Base-by-base conservation (phyloP, 2,329 filamentous ascomycete genomes). In the Sporothrix euskadiensis region DNA sequence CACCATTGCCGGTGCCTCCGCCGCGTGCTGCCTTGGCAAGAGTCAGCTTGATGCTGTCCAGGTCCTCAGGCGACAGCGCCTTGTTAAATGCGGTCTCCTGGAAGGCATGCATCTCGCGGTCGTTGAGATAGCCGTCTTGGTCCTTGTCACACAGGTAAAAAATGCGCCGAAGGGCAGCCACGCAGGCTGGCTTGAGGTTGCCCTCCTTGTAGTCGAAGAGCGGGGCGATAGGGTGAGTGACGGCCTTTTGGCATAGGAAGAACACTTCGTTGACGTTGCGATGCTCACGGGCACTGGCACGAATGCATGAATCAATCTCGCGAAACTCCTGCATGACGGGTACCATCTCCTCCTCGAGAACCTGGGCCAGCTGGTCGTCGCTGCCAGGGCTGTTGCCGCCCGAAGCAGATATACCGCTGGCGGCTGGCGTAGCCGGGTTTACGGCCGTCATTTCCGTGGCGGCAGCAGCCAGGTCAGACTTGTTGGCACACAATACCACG, bases 311-410 rank as follows among this genome's bases (percentile, higher is more conserved):
- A 81, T 99, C 96, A 76, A 99, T 98, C 82, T 98, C 96, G 80
- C 97, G 95, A 83, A 98, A 99, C 83, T 99, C 96, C 75, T 93
- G 91, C 96, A 99, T 98, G 76, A 99, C 91, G 0, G 96, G 96
- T 44, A 98, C 86, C 94, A 99, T 98, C 84, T 99, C 96, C 81
- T 98, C 96, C 79, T 97, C 93, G 63, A 97, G 89, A 9, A 97
- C 91, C 80, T 97, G 93, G 0, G 93, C 88, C 9, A 93, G 94
- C 74, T 87, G 92, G 57, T 89, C 91, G 77, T 92, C 91, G 68
- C 68, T 73, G 16, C 65, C 44, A 14, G 72, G 61, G 52, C 73
- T 74, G 47, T 41, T 59, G 35, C 56, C 69, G n/a, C 68, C 68
- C 39, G 56, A 54, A 32, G 70, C 52, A 14, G 61, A 61, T 41